Base-by-base conservation (phyloP, 306 rosid species). In the Lathyrus oleraceus region DNA sequence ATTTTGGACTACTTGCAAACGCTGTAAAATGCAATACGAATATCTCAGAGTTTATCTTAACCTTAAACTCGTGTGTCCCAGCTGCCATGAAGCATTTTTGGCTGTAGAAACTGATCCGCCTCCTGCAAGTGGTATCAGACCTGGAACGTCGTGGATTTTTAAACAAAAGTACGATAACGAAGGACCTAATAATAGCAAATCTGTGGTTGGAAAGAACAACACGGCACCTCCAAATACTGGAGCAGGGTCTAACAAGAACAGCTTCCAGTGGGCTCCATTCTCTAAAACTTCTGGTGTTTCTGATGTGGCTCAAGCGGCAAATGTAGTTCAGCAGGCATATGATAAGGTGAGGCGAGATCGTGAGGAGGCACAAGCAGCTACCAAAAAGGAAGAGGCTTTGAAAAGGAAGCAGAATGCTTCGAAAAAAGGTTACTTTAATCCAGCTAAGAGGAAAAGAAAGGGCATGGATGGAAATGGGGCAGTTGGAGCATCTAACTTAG, bases 1-100 rank as follows among this genome's bases (percentile, higher is more conserved):
- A 57, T 94, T 94, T 76, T 94, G 99, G 99, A 94, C 99, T 4
- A 91, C 88, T 45, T 94, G 99, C 70, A 79, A 79, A 47, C 72
- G 81, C 66, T 94, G 99, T 85, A 91, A 86, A 82, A 94, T 94
- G 97, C 99, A 94, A 61, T 94, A 91, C 5, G 99, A 94, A 83
- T 94, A 94, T 81, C 89, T 91, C 35, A 77, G 95, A 73, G 84
- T 91, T 60, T 94, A 94, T 81, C 88, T 91, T 53, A 89, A 91
- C 53, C 97, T 88, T 72, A 87, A 91, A 79, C 96, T 94, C 65
- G 80, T 94, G 39, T 94, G 99, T 80, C 99, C 97, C 36, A 91
- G 85, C 78, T 94, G 99, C 78, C 92, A 87, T 32, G 89, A 86
- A 70, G 85, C 96, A 39, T 94, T 91, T 81, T 76, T 85, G 30